Percentiles rank a stretch among this genome's conserved stretches.
phyloP scores from a whole-genome alignment of 2,329 filamentous ascomycete species.

The Talaromyces sp. region DNA sequence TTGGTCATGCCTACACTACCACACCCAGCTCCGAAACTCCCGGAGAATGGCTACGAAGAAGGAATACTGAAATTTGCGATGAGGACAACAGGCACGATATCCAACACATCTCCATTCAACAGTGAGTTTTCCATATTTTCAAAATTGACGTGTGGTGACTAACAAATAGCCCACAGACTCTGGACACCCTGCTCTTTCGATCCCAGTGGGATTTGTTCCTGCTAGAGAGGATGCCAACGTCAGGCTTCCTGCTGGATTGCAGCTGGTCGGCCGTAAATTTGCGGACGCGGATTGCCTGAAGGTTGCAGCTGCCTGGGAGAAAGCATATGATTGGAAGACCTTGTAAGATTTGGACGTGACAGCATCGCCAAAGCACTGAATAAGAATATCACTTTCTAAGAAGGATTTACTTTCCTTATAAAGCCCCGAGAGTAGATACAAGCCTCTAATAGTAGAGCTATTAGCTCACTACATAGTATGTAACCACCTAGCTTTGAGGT shows the following conservation, averaged over 20 bases:
- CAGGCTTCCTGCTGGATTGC: constrained; percentile 50
- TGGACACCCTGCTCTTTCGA: background rate
- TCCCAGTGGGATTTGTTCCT: constrained; percentile 8
- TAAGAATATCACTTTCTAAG: no score
- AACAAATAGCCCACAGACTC: background rate
- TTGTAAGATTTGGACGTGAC: background rate
- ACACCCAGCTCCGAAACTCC: constrained; percentile 4
- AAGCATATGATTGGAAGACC: background rate
- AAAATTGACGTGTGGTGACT: background rate
- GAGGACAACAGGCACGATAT: constrained; percentile 3
- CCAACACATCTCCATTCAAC: constrained; percentile 2
- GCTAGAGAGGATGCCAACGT: constrained; percentile 22
- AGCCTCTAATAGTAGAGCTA: no score
- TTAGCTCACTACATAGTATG: no score
- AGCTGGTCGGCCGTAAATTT: constrained; percentile 44
- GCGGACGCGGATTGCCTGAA: constrained; percentile 1
- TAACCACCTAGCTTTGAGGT: no score
- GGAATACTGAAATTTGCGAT: constrained; percentile 4
- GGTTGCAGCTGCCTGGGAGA: constrained; percentile 2
- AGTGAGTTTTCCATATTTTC: background rate
- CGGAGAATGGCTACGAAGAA: constrained; percentile 5
- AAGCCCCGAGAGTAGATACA: no score
- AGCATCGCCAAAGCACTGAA: no score
- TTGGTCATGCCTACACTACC: constrained; percentile 1
- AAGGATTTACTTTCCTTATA: no score